Conservation (phyloP, 2,329 filamentous ascomycete species). For the Neodidymelliopsis sp. region DNA sequence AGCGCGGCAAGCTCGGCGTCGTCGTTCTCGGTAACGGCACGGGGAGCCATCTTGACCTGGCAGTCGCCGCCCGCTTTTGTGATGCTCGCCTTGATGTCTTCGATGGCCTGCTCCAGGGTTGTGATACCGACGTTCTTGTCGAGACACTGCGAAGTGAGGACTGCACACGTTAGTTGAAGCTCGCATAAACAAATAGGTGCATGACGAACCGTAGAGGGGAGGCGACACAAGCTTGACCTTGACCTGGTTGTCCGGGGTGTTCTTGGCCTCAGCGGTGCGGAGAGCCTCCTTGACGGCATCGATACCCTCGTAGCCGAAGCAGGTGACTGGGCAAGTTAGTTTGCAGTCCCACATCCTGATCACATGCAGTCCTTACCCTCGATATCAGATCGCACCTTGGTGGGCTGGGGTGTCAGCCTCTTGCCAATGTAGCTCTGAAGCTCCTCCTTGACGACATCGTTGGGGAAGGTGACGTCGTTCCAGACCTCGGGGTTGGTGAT, state of each 20-base stretch:
- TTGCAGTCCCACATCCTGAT: not conserved
- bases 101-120: constrained; percentile 86
- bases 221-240: constrained; percentile 99
- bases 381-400: constrained; percentile 96
- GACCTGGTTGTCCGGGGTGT: constrained; percentile 91
- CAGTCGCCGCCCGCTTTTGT: constrained; percentile 78
- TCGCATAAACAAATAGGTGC: not conserved
- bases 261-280: constrained; percentile 87
- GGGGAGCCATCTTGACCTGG: constrained; percentile 96
- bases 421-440: constrained; percentile 96
- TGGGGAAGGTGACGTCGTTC: constrained; percentile 91
- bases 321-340: constrained; percentile 43
- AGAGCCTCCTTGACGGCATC: constrained; percentile 96
- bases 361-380: constrained; percentile 71
- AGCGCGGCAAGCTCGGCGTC: constrained; percentile 95
- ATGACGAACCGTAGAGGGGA: constrained; percentile 72
- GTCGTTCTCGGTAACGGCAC: constrained; percentile 98
- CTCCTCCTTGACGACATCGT: constrained; percentile 83
- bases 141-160: constrained; percentile 92
- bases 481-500: constrained; percentile 98
- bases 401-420: constrained; percentile 96
- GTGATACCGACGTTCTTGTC: constrained; percentile 90
- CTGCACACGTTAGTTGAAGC: constrained; percentile 50
- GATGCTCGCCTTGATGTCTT: constrained; percentile 84
- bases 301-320: constrained; percentile 90